Percentiles rank a stretch among this genome's conserved stretches.
Evolutionary conservation across 2,329 filamentous ascomycete genomes (phyloP).

Genomic region (Colletotrichum cordylinicola): DNA sequence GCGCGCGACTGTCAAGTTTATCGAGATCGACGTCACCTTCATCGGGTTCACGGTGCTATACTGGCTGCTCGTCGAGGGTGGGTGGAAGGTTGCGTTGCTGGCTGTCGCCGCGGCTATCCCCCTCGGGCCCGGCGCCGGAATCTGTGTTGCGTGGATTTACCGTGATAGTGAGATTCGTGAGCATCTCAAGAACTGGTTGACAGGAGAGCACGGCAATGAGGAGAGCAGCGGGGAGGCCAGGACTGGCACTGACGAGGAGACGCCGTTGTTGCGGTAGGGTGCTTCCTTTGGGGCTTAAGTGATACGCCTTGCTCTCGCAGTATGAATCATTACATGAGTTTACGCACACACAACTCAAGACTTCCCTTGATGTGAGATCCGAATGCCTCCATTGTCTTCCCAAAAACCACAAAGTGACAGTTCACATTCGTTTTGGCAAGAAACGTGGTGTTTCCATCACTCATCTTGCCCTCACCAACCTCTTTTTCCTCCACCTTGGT

Average conservation of each 20-base stretch:
- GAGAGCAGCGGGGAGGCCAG: neutral
- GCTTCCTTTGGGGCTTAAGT: accelerated
- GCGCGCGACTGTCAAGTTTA: conserved; percentile 48
- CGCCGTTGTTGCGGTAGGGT: conserved; percentile 32
- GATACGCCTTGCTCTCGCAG: neutral
- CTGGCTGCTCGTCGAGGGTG: conserved; percentile 58
- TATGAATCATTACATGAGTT: neutral
- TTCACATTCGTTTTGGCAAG: neutral
- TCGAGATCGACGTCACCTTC: conserved; percentile 53
- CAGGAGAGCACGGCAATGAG: neutral
- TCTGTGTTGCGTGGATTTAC: conserved; percentile 44
- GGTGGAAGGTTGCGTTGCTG: conserved; percentile 43
- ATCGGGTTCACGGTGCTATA: conserved; percentile 55
- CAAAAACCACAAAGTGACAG: neutral
- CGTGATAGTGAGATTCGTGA: conserved; percentile 40
- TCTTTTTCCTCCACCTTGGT: too few relatives aligned
- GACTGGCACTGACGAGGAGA: conserved; percentile 33
- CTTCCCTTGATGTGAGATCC: neutral
- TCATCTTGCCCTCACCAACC: too few relatives aligned
- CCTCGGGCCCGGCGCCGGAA: conserved; percentile 43
- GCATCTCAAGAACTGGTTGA: conserved; percentile 20
- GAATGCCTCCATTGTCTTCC: neutral
- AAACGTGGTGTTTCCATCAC: neutral
- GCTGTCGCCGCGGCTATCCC: conserved; percentile 33
- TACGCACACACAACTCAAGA: neutral